phyloP scores from a whole-genome alignment of 306 rosid genomes.

The Spatholobus suberectus region DNA sequence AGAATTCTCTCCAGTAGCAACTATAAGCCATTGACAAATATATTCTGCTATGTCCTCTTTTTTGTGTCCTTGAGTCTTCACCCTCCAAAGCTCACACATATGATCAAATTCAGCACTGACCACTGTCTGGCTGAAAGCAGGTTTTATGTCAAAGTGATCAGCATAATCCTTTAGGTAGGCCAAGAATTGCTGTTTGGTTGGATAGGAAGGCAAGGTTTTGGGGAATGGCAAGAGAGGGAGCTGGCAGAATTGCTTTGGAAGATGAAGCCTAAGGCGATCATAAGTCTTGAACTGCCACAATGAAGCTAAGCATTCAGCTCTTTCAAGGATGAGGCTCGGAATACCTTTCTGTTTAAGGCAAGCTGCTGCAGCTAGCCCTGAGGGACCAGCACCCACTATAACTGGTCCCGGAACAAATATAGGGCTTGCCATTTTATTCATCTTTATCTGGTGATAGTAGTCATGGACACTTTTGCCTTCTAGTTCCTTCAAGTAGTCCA shows the following conservation, averaged over 20 bases:
- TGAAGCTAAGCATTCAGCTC: constrained; percentile 80
- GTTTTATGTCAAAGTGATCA: constrained; percentile 57
- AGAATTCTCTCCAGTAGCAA: constrained; percentile 93
- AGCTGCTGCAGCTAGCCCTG: constrained; percentile 90
- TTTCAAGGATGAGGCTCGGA: constrained; percentile 73
- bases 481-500: constrained; percentile 78
- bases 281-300: constrained; percentile 88
- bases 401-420: constrained; percentile 64
- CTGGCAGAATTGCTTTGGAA: constrained; percentile 87
- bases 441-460: constrained; percentile 24
- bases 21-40: constrained; percentile 70
- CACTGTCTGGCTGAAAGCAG: constrained; percentile 60
- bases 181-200: constrained; percentile 81
- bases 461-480: constrained; percentile 76
- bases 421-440: constrained; percentile 27
- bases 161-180: constrained; percentile 67
- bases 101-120: constrained; percentile 65
- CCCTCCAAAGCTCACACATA: constrained; percentile 56
- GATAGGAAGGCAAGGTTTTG: constrained; percentile 73
- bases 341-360: constrained; percentile 82
- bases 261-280: constrained; percentile 90
- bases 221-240: constrained; percentile 89
- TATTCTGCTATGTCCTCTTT: constrained; percentile 52
- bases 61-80: constrained; percentile 49
- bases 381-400: constrained; percentile 96